phyloP scores from a whole-genome alignment of 2,329 filamentous ascomycete genomes.

The Ophiostoma ulmi region DNA sequence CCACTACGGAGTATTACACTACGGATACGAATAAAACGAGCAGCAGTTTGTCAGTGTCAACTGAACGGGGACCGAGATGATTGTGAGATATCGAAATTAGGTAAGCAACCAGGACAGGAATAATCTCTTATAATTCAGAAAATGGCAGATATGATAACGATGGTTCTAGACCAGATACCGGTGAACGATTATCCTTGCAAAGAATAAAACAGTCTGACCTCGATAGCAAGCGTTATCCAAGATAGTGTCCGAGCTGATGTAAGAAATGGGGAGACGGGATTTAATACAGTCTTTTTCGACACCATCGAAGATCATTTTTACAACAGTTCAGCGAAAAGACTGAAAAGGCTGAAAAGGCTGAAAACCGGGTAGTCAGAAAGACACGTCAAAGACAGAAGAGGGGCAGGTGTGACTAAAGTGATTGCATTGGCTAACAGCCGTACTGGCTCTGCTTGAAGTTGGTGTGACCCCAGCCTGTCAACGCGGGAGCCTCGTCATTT shows the following conservation, averaged over 20 bases:
- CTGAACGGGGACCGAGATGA: neutral
- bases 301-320: neutral
- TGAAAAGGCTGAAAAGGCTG: neutral
- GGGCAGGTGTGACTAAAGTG: no score
- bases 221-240: slow-evolving; percentile 4
- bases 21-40: slow-evolving; percentile 9
- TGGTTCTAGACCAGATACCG: neutral
- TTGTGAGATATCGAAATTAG: neutral
- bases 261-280: neutral
- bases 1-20: slow-evolving; percentile 11
- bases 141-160: neutral
- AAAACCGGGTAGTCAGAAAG: neutral
- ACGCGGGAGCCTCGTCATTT: neutral
- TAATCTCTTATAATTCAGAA: neutral
- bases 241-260: slow-evolving; percentile 1
- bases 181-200: neutral
- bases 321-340: neutral
- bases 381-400: neutral
- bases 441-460: neutral
- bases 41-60: neutral
- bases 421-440: no score
- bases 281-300: neutral
- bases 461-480: neutral
- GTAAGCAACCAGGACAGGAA: neutral
- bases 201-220: neutral